Evolutionary conservation across 1,284 basidiomycete genomes (phyloP).

Genomic region (Phlebopus sp.): DNA sequence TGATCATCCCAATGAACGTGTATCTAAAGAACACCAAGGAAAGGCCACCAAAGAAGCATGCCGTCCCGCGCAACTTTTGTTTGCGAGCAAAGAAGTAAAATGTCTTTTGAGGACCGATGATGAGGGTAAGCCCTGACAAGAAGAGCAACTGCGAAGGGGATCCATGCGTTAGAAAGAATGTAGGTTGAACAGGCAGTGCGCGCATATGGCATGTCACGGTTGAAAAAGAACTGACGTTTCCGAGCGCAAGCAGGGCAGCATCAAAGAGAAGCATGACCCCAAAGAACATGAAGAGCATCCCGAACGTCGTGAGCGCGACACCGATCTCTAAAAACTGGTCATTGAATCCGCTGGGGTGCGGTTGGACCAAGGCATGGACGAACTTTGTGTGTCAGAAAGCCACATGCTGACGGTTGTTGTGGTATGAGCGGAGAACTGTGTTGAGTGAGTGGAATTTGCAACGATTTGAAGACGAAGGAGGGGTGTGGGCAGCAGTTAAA

Average conservation of each 20-base stretch:
- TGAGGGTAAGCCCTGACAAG: constrained; percentile 86
- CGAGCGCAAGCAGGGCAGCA: constrained; percentile 92
- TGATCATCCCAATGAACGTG: constrained; percentile 89
- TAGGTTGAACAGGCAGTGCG: background rate
- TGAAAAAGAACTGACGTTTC: constrained; percentile 62
- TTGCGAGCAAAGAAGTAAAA: constrained; percentile 98
- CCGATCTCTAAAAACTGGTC: constrained; percentile 71
- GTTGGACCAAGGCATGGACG: constrained; percentile 14
- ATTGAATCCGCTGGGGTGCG: background rate
- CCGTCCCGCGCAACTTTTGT: constrained; percentile 93
- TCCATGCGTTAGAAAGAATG: background rate
- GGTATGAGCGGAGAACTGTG: constrained; percentile 8
- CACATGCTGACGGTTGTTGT: constrained; percentile 46
- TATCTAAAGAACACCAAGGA: constrained; percentile 87
- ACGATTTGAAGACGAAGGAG: too few species aligned
- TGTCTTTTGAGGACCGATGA: constrained; percentile 95
- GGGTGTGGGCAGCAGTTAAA: too few species aligned
- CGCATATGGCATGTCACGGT: too few species aligned
- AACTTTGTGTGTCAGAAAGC: constrained; percentile 70
- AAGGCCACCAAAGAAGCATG: constrained; percentile 90
- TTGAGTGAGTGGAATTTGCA: too few species aligned
- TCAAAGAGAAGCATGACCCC: constrained; percentile 98
- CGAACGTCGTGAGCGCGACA: constrained; percentile 97
- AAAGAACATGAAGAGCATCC: constrained; percentile 92
- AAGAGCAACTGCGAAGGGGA: constrained; percentile 73